Base-by-base conservation (phyloP, 2,329 filamentous ascomycete species). In the Cytospora chrysosperma region DNA sequence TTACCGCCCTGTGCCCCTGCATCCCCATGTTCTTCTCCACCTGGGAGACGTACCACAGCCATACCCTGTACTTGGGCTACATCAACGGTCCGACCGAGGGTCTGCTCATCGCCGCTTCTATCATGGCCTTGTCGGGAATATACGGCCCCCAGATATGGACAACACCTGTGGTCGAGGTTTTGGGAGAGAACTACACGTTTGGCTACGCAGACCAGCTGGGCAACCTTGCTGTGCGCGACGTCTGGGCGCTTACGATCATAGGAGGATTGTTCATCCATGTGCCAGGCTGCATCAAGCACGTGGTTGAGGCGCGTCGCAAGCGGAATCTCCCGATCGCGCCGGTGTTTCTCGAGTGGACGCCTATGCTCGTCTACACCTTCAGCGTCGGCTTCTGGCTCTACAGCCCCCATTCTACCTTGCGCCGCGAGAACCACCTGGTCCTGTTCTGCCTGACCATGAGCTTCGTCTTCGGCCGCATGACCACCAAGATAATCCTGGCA, bases 11-110 rank as follows among this genome's bases (percentile, higher is more conserved):
- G 51, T 88, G 94, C 65, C 95, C 95, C 1, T 96, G 93, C 70
- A 80, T 99, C 52, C 92, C 95, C 65, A 99, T 99, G 95, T 99
- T 97, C 82, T 97, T 99, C 79, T 97, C 94, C 3, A 99, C 95
- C 2, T 99, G 95, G 95, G 95, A 99, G 79, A 99, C 95, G 1
- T 99, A 97, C 76, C 95, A 99, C 78, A 97, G 95, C 6, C 95
- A 99, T 76, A 98, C 95, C 0, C 81, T 99, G 7, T 99, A 97
- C 76, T 87, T 99, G 15, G 95, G 95, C 61, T 92, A 94, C 75
- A 90, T 99, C 85, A 99, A 99, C 75, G 95, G 95, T 0, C 95
- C 95, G 2, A 99, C 95, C 37, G 95, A 99, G 80, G 95, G 95
- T 24, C 81, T 99, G 37, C 88, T 98, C 59, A 88, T 99, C 67